A percentile compares a stretch with the other conserved stretches of the same genome.
phyloP scores from a whole-genome alignment of 495 filamentous ascomycete genomes.

The Delitschia confertaspora region DNA sequence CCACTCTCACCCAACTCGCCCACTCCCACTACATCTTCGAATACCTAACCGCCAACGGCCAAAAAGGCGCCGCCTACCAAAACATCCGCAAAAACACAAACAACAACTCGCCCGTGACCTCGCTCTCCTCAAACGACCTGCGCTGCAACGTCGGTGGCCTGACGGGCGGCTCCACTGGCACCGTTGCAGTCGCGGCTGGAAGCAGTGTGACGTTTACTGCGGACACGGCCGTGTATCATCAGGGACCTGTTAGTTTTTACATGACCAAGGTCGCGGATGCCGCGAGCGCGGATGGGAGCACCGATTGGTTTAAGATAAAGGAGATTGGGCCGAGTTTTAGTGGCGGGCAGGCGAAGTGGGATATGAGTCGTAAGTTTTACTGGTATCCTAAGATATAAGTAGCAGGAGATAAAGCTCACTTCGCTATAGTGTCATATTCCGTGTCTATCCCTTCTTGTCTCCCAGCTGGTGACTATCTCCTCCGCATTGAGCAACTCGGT shows the following conservation, averaged over 20 bases:
- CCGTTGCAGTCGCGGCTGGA: slow-evolving; percentile 43
- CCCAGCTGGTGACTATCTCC: slow-evolving; percentile 25
- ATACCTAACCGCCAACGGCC: slow-evolving; percentile 38
- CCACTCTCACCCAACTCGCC: slow-evolving; percentile 15
- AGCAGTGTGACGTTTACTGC: slow-evolving; percentile 44
- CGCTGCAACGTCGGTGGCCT: slow-evolving; percentile 51
- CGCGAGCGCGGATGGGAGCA: slow-evolving; percentile 19
- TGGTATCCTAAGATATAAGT: not conserved
- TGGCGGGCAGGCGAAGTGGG: slow-evolving; percentile 19
- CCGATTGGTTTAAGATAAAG: slow-evolving; percentile 29
- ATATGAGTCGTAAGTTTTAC: slow-evolving; percentile 10
- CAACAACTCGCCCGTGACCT: slow-evolving; percentile 49
- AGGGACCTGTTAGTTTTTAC: slow-evolving; percentile 47
- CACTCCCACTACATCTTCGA: slow-evolving; percentile 38
- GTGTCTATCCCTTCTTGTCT: slow-evolving; percentile 19
- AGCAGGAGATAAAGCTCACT: no score
- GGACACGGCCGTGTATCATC: slow-evolving; percentile 50
- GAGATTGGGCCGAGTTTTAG: slow-evolving; percentile 29
- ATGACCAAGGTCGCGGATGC: slow-evolving; percentile 29
- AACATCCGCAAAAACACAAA: slow-evolving; percentile 49
- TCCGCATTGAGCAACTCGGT: slow-evolving; percentile 28
- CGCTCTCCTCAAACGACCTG: slow-evolving; percentile 34
- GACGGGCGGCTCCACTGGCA: slow-evolving; percentile 39
- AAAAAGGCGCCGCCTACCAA: slow-evolving; percentile 41
- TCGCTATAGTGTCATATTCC: slow-evolving; percentile 35